Evolutionary conservation across 345 rosid species (phyloP), one percentile per base, ranked within the genome.

Genomic region (Aquilaria yunnanensis): DNA sequence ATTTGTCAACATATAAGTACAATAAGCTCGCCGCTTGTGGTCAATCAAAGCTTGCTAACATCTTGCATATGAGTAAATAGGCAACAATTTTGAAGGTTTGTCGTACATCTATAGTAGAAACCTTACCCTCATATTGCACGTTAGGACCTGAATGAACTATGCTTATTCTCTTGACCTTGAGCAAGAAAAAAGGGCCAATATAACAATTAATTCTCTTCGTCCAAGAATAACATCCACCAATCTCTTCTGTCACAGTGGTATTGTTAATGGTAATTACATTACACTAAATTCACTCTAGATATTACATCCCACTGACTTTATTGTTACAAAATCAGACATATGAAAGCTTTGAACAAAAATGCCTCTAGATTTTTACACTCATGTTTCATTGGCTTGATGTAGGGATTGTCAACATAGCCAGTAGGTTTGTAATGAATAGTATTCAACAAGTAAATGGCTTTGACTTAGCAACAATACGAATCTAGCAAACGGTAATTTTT

Each of bases 191-290:
- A 81, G 78, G 23, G 78, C 65, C 63, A 70, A 84, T 48, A 74
- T 82, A 59, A 82, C 86, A 31, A 85, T 67, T 3, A 87, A 87
- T 76, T 82, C 94, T 47, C 80, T 87, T 71, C 90, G 84, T 70
- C 94, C 90, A 0, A 88, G 94, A 57, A 31, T 71, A 45, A 81
- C 84, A 43, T 73, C 65, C 67, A 87, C 90, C 57, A 84, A 87
- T 69, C 74, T 87, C 29, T 79, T 82, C 62, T 82, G 81, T 23
- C 73, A 81, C 74, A 75, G 59, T 65, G 69, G 71, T 66, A 9
- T 78, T 53, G 4, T 78, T 45, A 70, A 63, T 32, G 79, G 90
- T 82, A 67, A 73, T 45, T 59, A 12, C 8, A 23, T 23, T 23
- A 23, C 23, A 0, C 23, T 23, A 23, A 23, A 23, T 23, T 23